Base-by-base conservation (phyloP, 108 stramenopile species). In the Craspedostauros australis region DNA sequence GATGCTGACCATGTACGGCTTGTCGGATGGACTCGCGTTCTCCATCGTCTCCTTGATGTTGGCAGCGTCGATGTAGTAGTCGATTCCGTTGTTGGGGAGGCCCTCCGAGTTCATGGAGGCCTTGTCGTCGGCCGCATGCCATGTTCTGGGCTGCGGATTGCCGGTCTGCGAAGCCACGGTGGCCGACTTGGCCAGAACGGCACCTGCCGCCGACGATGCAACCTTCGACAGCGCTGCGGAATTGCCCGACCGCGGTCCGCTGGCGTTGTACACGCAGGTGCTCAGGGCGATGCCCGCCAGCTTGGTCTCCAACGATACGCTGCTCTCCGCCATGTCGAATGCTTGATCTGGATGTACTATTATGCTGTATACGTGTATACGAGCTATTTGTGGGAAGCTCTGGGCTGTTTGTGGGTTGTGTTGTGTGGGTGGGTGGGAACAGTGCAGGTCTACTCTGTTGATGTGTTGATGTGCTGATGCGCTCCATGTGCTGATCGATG, bases 1-100 rank as follows among this genome's bases (percentile, higher is more conserved):
- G 16, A 95, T 82, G 33, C 75, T 77, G 11, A 95, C 84, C 75
- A 95, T 78, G 79, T 92, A 95, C 5, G 94, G 90, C 61, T 92
- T 95, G 44, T 23, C 55, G 2, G 63, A 25, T 5, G 39, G 45
- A 18, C 41, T 44, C 14, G 46, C 40, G 3, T 49, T 60, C 14
- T 31, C 76, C 62, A 91, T 58, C 15, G 73, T 71, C 48, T 91
- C 84, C 4, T 66, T 36, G 31, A 89, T 90, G n/a, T 80, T 90
- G 28, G 65, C 60, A 14, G 40, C 39, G 37, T 66, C 54, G 16
- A 92, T 78, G 70, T 92, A 95, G 55, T 92, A 95, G 43, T 92
- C 94, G 56, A 95, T 92, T 8, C 90, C 90, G 41, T 57, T 72
- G 68, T 95, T 95, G 14, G 94, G 94, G 16, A 95, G 75, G 21